These are phyloP conservation scores for Leccinellum rugosiceps DNA, from an alignment of 768 basidiomycete genomes.

Conservation along the genomic window DNA sequence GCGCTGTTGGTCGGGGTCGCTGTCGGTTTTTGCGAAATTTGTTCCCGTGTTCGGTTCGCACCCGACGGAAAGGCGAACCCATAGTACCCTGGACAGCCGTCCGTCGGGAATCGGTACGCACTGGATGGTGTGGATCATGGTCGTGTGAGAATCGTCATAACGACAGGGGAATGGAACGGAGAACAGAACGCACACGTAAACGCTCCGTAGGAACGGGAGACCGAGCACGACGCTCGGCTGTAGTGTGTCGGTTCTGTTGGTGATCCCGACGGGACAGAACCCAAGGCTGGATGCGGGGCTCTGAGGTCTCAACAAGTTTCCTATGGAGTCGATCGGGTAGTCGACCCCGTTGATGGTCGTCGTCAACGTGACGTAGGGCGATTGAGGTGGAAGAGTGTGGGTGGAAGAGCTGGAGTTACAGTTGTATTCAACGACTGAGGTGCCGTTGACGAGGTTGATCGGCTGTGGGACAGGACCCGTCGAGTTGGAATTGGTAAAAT, in stretches of 20 bases:
- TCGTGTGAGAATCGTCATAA: neutral
- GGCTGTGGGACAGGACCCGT: conserved; percentile 24
- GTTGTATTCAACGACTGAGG: conserved; percentile 10
- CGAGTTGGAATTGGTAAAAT: conserved; percentile 16
- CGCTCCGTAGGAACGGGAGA: conserved; percentile 30
- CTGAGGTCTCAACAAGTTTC: conserved; percentile 20
- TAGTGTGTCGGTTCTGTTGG: conserved; percentile 6
- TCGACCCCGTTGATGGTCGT: conserved; percentile 32
- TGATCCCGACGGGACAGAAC: conserved; percentile 24
- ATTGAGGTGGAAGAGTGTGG: conserved; percentile 1
- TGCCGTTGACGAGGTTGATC: neutral
- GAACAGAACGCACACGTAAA: conserved; percentile 26
- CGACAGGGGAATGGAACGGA: neutral
- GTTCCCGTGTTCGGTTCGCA: conserved; percentile 24
- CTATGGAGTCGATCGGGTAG: conserved; percentile 26
- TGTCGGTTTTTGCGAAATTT: conserved; percentile 28
- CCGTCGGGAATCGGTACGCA: conserved; percentile 33
- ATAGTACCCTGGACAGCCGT: conserved; percentile 28
- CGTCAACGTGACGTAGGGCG: conserved; percentile 24
- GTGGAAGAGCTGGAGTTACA: conserved; percentile 7
- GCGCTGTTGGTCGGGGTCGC: conserved; percentile 26
- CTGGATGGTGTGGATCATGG: conserved; percentile 1
- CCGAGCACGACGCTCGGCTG: conserved; percentile 20
- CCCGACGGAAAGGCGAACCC: conserved; percentile 31
- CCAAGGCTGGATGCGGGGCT: neutral